Evolutionary conservation across 2,329 filamentous ascomycete genomes (phyloP).

Genomic region (Penicillium sp.): DNA sequence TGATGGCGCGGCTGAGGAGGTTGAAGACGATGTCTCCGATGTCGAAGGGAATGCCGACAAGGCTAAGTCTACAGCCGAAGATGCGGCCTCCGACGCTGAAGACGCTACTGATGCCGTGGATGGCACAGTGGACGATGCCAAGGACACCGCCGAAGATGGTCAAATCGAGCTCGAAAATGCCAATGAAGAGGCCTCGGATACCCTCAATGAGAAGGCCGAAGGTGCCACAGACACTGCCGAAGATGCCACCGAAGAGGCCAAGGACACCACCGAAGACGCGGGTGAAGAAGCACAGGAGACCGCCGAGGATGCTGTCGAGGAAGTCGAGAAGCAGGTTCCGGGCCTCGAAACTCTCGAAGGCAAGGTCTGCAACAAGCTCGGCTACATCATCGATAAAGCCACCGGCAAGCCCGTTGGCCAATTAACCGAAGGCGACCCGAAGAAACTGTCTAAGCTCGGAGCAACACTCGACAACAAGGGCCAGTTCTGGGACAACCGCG

Average conservation of each 20-base stretch:
- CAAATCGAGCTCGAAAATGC: not conserved
- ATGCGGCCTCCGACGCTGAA: not conserved
- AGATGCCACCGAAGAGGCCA: slow-evolving; percentile 33
- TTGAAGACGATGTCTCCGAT: slow-evolving; percentile 4
- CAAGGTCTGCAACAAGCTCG: slow-evolving; percentile 43
- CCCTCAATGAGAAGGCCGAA: slow-evolving; percentile 10
- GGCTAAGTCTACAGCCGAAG: slow-evolving; percentile 48
- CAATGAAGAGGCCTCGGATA: slow-evolving; percentile 15
- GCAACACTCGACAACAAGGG: slow-evolving; percentile 54
- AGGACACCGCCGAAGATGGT: slow-evolving; percentile 12
- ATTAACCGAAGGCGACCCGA: slow-evolving; percentile 60
- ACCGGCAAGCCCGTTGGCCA: slow-evolving; percentile 54
- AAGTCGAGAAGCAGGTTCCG: slow-evolving; percentile 21
- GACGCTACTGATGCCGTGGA: slow-evolving; percentile 9
- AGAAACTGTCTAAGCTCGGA: slow-evolving; percentile 52
- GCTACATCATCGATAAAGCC: slow-evolving; percentile 40
- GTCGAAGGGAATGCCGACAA: slow-evolving; percentile 46
- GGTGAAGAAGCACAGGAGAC: slow-evolving; percentile 34
- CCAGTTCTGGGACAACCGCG: slow-evolving; percentile 62
- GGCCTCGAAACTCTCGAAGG: slow-evolving; percentile 38
- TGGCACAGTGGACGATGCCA: slow-evolving; percentile 25
- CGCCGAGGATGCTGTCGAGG: slow-evolving; percentile 22
- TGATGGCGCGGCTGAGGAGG: slow-evolving; percentile 21
- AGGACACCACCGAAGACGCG: slow-evolving; percentile 27
- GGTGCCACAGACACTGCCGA: slow-evolving; percentile 25